These are phyloP conservation scores for Penicillium paradoxum DNA, from an alignment of 495 filamentous ascomycete genomes.

Conservation along the genomic window DNA sequence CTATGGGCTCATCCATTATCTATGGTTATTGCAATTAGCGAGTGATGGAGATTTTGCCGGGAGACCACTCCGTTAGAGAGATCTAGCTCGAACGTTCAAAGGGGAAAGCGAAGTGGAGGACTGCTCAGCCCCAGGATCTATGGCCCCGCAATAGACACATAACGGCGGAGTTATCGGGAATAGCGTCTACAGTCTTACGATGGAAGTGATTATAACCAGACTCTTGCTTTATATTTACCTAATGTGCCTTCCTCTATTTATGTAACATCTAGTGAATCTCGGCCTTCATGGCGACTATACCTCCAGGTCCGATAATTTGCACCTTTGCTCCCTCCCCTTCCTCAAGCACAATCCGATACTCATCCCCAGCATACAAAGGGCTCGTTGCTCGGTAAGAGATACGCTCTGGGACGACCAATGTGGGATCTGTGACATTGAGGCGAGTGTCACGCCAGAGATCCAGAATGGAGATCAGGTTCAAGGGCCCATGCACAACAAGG, in stretches of 20 bases:
- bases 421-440: constrained; percentile 2
- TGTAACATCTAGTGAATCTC: constrained; percentile 29
- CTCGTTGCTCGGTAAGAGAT: constrained; percentile 55
- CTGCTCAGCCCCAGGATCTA: not conserved
- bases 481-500: constrained; percentile 58
- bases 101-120: not conserved
- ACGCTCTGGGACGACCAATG: constrained; percentile 35
- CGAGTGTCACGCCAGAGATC: constrained; percentile 57
- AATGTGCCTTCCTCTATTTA: not conserved
- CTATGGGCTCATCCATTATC: constrained; percentile 1
- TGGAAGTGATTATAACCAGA: too few relatives aligned
- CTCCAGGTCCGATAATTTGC: constrained; percentile 40
- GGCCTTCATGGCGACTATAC: constrained; percentile 44
- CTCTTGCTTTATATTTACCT: too few relatives aligned
- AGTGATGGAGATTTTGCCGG: not conserved
- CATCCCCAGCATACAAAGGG: constrained; percentile 57
- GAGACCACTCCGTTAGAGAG: not conserved
- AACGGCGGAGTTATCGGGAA: too few relatives aligned
- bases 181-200: too few relatives aligned
- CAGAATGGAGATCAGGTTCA: constrained; percentile 60
- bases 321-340: constrained; percentile 24
- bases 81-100: not conserved
- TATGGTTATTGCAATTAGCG: not conserved
- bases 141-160: not conserved
- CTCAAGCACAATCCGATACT: constrained; percentile 42